Percentiles rank a stretch among this genome's conserved stretches.
phyloP scores from a whole-genome alignment of 2,329 filamentous ascomycete genomes.

The Colletotrichum navitas region DNA sequence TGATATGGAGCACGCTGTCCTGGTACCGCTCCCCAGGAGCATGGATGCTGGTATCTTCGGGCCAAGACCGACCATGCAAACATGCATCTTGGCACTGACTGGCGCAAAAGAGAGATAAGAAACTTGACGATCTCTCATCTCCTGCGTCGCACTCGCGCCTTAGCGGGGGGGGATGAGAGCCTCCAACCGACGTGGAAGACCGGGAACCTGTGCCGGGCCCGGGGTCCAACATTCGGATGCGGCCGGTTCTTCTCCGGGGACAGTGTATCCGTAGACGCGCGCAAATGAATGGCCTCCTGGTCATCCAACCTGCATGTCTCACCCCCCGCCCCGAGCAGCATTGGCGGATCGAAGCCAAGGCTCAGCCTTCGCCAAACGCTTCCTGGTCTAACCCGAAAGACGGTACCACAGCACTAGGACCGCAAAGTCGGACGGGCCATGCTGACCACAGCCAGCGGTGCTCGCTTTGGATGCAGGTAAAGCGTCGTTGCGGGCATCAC shows the following conservation, averaged over 20 bases:
- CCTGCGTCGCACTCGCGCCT: neutral
- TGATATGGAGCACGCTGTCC: no score
- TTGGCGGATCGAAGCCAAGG: neutral
- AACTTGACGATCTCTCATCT: neutral
- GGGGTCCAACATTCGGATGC: neutral
- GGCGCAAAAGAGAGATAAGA: no score
- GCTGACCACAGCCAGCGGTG: neutral
- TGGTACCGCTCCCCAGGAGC: no score
- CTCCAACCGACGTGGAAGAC: neutral
- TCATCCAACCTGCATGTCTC: neutral
- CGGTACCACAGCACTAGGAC: no score
- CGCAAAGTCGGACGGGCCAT: neutral
- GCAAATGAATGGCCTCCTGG: neutral
- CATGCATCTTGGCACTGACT: no score
- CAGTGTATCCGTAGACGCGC: no score
- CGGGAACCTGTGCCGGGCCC: neutral
- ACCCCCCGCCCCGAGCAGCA: neutral
- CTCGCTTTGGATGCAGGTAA: neutral
- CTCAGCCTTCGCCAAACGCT: neutral
- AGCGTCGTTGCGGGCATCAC: neutral
- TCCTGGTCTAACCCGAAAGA: neutral
- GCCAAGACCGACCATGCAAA: no score
- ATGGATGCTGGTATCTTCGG: no score
- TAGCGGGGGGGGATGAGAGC: neutral
- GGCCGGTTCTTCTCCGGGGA: neutral